Percentiles rank a stretch among this genome's conserved stretches.
Conservation (phyloP, 129 eudicot genomes). For the Lactuca sativa region DNA sequence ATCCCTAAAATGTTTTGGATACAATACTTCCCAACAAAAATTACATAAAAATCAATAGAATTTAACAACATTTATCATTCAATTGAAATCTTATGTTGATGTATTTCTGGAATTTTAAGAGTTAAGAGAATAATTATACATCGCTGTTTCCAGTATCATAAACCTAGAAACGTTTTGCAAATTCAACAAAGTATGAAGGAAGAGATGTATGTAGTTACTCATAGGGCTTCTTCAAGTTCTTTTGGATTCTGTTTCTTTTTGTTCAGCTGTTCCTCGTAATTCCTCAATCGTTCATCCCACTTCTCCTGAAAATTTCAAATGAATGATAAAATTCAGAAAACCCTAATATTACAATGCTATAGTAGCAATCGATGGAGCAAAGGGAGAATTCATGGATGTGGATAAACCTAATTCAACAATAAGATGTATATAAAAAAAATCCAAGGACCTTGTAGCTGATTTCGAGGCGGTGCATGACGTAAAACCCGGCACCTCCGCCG, state of each 20-base stretch:
- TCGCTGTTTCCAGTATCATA: background rate
- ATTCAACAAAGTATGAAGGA: slow-evolving; percentile 3
- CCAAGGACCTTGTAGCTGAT: slow-evolving; percentile 64
- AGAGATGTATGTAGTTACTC: slow-evolving; percentile 17
- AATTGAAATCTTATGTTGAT: background rate
- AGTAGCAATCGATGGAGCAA: background rate
- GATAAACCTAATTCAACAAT: background rate
- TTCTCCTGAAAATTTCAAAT: slow-evolving; percentile 51
- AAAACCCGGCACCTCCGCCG: slow-evolving; percentile 82
- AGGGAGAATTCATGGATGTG: background rate
- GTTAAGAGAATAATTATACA: background rate
- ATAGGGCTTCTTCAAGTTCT: slow-evolving; percentile 37
- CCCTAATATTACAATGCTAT: background rate
- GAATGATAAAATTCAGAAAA: background rate
- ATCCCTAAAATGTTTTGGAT: slow-evolving; percentile 1
- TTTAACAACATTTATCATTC: background rate
- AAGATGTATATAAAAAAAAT: background rate
- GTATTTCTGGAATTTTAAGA: slow-evolving; percentile 2
- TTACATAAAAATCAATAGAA: slow-evolving; percentile 13
- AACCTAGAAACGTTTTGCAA: slow-evolving; percentile 11
- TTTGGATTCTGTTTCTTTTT: slow-evolving; percentile 41
- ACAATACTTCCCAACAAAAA: slow-evolving; percentile 10
- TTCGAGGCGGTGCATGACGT: slow-evolving; percentile 86
- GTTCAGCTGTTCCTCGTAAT: slow-evolving; percentile 71
- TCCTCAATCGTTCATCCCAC: slow-evolving; percentile 91